Percentiles rank a stretch among this genome's conserved stretches.
Evolutionary conservation across 257 asterid species (phyloP).

Genomic region (Nicotiana knightiana): DNA sequence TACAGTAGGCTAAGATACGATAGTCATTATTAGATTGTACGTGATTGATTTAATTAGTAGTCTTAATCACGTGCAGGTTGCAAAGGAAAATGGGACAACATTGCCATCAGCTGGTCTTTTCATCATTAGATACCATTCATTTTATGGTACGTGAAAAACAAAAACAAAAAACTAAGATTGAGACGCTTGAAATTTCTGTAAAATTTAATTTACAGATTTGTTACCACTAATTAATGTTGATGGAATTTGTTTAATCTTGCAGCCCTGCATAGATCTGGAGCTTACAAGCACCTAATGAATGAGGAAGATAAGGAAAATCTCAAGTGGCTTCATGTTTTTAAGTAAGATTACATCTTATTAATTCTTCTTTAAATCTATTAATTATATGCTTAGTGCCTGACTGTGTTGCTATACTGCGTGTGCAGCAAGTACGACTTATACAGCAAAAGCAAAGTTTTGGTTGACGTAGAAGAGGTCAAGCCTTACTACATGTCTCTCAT

Average conservation of each 20-base stretch:
- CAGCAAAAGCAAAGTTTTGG: slow-evolving; percentile 70
- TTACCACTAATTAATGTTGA: not conserved
- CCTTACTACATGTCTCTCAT: slow-evolving; percentile 56
- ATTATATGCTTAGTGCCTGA: no score
- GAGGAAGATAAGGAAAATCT: slow-evolving; percentile 55
- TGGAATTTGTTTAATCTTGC: slow-evolving; percentile 16
- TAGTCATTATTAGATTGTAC: not conserved
- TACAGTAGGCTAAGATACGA: not conserved
- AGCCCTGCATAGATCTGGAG: slow-evolving; percentile 71
- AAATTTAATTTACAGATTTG: not conserved
- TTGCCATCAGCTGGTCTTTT: slow-evolving; percentile 78
- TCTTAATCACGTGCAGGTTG: slow-evolving; percentile 40
- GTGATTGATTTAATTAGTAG: not conserved
- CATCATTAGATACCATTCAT: slow-evolving; percentile 77
- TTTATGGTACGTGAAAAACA: slow-evolving; percentile 39
- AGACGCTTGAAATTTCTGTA: not conserved
- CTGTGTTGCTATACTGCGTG: not conserved
- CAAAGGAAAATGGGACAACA: slow-evolving; percentile 64
- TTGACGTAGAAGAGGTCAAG: slow-evolving; percentile 36
- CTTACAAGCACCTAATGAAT: slow-evolving; percentile 63
- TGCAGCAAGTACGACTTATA: slow-evolving; percentile 77
- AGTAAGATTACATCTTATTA: slow-evolving; percentile 23
- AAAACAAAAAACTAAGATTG: not conserved
- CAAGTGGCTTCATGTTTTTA: slow-evolving; percentile 31
- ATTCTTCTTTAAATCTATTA: no score